Percentiles rank a stretch among this genome's conserved stretches.
Evolutionary conservation across 2,329 filamentous ascomycete genomes (phyloP).

Genomic region (Lasiodiplodia citricola): DNA sequence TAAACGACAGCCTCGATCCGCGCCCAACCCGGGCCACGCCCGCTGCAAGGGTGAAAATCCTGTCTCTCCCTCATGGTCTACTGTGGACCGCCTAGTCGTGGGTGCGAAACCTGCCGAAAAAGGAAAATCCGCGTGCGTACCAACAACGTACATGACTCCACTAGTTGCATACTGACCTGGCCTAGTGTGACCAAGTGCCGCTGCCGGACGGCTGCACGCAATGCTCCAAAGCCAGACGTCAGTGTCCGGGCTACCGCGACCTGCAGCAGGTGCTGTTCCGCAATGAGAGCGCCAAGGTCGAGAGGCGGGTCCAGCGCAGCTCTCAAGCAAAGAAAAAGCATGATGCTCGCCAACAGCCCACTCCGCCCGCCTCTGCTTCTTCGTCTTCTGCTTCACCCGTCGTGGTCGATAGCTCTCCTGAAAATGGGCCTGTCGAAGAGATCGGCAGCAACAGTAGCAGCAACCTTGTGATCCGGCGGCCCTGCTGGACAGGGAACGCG

Average conservation of each 20-base stretch:
- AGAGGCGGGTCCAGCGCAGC: conserved; percentile 7
- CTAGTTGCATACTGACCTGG: neutral
- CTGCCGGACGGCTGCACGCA: conserved; percentile 38
- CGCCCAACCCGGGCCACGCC: neutral
- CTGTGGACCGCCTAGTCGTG: conserved; percentile 37
- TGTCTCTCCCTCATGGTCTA: conserved; percentile 9
- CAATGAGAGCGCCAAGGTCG: conserved; percentile 35
- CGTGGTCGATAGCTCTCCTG: neutral
- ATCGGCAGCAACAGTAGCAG: neutral
- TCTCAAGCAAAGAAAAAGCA: conserved; percentile 1
- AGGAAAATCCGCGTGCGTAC: conserved; percentile 39
- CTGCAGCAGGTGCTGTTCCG: conserved; percentile 39
- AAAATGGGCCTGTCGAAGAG: neutral
- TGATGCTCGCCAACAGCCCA: conserved; percentile 27
- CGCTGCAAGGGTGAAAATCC: neutral
- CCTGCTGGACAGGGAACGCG: neutral
- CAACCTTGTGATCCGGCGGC: neutral
- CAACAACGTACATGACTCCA: neutral
- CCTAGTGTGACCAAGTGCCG: conserved; percentile 40
- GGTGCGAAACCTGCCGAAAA: conserved; percentile 39
- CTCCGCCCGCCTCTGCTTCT: neutral
- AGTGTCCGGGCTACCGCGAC: conserved; percentile 41
- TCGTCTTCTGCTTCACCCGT: too few species aligned
- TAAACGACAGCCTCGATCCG: neutral
- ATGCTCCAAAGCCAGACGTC: conserved; percentile 36